Percentiles rank a stretch among this genome's conserved stretches.
phyloP scores from a whole-genome alignment of 805 yeast genomes.

The Teunomyces gatunensis region DNA sequence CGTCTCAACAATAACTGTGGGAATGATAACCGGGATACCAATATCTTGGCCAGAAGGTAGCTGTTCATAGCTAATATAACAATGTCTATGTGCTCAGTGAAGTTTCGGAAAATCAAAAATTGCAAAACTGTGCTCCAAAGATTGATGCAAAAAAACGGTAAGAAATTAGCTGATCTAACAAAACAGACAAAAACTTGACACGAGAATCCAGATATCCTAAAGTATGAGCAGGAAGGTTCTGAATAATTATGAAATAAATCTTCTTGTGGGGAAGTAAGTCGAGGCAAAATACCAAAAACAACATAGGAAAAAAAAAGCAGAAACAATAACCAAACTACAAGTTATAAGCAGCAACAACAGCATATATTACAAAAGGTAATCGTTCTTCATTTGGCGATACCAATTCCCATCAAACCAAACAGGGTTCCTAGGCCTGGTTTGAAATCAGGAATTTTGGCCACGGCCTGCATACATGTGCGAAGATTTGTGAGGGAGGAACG shows the following conservation, averaged over 20 bases:
- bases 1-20: not conserved
- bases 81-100: not conserved
- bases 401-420: no score
- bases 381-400: no score
- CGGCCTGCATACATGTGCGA: not conserved
- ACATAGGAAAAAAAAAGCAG: not conserved
- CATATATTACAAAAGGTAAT: no score
- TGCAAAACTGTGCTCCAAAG: not conserved
- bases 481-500: slow-evolving; percentile 1
- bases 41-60: not conserved
- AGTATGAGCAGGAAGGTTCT: no score
- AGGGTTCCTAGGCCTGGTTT: no score
- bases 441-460: no score
- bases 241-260: no score
- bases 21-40: not conserved
- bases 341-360: not conserved
- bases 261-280: no score
- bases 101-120: slow-evolving; percentile 1
- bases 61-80: not conserved
- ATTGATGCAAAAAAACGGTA: not conserved
- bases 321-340: not conserved
- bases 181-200: not conserved
- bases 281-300: not conserved
- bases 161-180: not conserved
- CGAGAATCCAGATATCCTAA: no score